Evolutionary conservation across 2,329 filamentous ascomycete species (phyloP).

Genomic region (Alternaria novae-zelandiae): DNA sequence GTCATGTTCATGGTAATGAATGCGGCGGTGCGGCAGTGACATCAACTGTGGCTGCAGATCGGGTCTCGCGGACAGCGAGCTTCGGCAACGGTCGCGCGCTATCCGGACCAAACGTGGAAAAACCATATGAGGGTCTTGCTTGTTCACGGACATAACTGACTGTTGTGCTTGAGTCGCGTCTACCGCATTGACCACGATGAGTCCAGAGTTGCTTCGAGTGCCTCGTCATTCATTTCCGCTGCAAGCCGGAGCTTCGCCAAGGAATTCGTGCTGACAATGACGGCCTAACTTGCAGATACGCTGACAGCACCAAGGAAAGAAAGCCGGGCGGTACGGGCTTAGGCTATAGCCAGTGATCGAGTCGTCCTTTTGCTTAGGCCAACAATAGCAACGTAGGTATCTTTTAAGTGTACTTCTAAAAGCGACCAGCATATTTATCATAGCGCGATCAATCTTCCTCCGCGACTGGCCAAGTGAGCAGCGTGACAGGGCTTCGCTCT

Average conservation of each 20-base stretch:
- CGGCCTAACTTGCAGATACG: neutral
- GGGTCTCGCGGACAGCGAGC: conserved; percentile 22
- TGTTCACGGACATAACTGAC: conserved; percentile 5
- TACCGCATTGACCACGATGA: conserved; percentile 13
- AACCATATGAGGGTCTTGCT: neutral
- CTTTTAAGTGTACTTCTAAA: neutral
- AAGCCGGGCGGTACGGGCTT: neutral
- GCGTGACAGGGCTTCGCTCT: neutral
- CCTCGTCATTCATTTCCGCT: conserved; percentile 19
- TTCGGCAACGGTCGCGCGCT: conserved; percentile 11
- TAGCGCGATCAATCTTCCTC: neutral
- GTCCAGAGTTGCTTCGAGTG: conserved; percentile 7
- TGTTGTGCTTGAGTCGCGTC: conserved; percentile 1
- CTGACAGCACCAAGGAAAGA: neutral
- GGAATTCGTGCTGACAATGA: conserved; percentile 2
- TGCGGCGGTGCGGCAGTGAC: conserved; percentile 38
- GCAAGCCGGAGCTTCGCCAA: conserved; percentile 22
- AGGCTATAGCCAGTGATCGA: neutral
- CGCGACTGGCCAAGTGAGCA: neutral
- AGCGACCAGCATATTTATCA: neutral
- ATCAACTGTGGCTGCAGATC: conserved; percentile 27
- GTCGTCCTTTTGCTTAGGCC: neutral
- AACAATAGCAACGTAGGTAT: neutral
- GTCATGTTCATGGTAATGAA: conserved; percentile 27
- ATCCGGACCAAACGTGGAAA: conserved; percentile 27